Base-by-base conservation (phyloP, 2,329 filamentous ascomycete genomes). In the Hymenoscyphus fructigenus region DNA sequence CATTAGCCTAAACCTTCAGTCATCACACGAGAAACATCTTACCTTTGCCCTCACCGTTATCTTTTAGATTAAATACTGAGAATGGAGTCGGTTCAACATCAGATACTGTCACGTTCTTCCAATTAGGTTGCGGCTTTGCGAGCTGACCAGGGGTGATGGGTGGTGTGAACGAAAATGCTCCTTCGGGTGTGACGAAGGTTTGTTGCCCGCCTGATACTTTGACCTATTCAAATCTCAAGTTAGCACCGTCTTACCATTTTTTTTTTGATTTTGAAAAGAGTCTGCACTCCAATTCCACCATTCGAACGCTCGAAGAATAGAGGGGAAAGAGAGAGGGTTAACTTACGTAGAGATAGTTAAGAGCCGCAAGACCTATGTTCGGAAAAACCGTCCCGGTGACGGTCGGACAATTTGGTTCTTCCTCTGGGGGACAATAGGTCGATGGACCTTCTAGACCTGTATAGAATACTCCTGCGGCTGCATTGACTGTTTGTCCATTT, bases 151-250 rank as follows among this genome's bases (percentile, higher is more conserved):
- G 67, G 0, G 86, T 85, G 5, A 83, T 81, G 2, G 75, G 76
- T 0, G 84, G 66, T 0, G 85, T 85, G 77, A 84, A 90, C 62
- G 79, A 78, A 64, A 90, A 74, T 10, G 80, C 77, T 5, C 87
- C 88, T 29, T 79, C 75, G 3, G 82, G 78, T 2, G 76, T 78
- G 64, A 90, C 79, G 74, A 85, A 90, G 70, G 88, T 80, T 64
- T 80, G 76, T 71, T 91, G 87, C 29, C 88, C 88, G 32, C 87
- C 87, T 5, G 87, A 86, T 4, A 89, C 87, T 34, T 80, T 73
- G 36, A 85, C 82, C 77, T 79, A 34, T 23, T 12, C 10, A 29
- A 36, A 1, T 5, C 5, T 47, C 17, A 44, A n/a, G 15, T 44
- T 6, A 44, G 41, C n/a, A 44, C 17, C 7, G 7, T 20, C 9